A percentile compares a stretch with the other conserved stretches of the same genome.
phyloP scores from a whole-genome alignment of 2,329 filamentous ascomycete genomes.

The Hypoxylon sp. region DNA sequence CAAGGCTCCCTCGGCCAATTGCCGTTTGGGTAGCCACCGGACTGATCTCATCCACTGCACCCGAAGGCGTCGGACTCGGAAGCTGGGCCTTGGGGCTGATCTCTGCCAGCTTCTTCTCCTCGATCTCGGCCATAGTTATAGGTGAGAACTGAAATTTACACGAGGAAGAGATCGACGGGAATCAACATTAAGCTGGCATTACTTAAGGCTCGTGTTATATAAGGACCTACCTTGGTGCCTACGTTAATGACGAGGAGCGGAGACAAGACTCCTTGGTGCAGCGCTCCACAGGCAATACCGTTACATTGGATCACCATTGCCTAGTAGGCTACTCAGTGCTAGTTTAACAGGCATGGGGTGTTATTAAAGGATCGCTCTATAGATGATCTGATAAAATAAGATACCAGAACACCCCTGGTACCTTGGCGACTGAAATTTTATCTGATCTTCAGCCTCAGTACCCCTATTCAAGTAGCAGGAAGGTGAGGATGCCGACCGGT shows the following conservation, averaged over 20 bases:
- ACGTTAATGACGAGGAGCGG: slow-evolving; percentile 11
- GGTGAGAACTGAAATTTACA: background rate
- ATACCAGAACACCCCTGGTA: slow-evolving; percentile 10
- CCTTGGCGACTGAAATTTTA: slow-evolving; percentile 22
- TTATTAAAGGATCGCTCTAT: slow-evolving; percentile 5
- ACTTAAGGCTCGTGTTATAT: background rate
- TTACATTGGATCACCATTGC: slow-evolving; percentile 5
- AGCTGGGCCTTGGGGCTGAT: background rate
- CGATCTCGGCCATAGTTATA: background rate
- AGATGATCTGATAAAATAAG: slow-evolving; percentile 28
- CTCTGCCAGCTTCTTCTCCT: slow-evolving; percentile 3
- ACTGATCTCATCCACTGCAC: slow-evolving; percentile 9
- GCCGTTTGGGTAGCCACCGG: background rate
- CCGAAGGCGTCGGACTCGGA: background rate
- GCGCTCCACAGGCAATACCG: background rate
- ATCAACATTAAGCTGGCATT: slow-evolving; percentile 9
- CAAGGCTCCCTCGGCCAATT: background rate
- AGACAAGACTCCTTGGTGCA: background rate
- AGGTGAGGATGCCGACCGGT: too few relatives aligned
- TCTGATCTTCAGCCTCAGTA: slow-evolving; percentile 5
- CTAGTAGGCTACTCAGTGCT: slow-evolving; percentile 3
- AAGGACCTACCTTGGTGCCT: background rate
- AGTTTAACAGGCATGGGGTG: background rate
- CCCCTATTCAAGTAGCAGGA: background rate
- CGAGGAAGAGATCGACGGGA: background rate